phyloP scores from a whole-genome alignment of 2,329 filamentous ascomycete genomes.

The Fusarium falciforme region DNA sequence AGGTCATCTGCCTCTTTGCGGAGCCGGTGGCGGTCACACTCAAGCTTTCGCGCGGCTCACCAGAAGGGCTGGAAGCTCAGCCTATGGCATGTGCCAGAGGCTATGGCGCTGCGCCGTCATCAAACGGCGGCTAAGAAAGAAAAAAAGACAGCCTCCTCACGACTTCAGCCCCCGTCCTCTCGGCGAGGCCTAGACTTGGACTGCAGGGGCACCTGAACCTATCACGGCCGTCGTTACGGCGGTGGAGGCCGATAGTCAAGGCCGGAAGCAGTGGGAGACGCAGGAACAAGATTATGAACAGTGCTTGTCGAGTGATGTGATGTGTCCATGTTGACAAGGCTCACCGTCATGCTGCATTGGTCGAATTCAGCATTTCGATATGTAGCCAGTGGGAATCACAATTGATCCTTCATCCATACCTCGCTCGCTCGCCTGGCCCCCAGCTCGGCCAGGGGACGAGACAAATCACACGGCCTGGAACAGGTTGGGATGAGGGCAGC shows the following conservation, averaged over 20 bases:
- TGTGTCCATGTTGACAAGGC: conserved; percentile 5
- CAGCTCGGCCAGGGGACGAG: background rate
- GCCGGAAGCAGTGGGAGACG: conserved; percentile 2
- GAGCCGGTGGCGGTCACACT: conserved; percentile 5
- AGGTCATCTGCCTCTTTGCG: conserved; percentile 2
- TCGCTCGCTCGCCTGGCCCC: background rate
- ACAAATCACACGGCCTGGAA: conserved; percentile 10
- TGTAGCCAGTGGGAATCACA: conserved; percentile 2
- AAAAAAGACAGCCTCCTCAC: conserved; percentile 8
- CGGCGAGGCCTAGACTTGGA: conserved; percentile 2
- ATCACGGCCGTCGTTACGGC: conserved; percentile 19
- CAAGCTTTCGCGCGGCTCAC: conserved; percentile 16
- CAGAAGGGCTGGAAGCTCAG: conserved; percentile 32
- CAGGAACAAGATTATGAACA: conserved; percentile 12
- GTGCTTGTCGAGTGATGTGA: background rate
- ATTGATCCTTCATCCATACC: conserved; percentile 6
- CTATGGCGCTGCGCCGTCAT: conserved; percentile 15
- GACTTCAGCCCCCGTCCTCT: conserved; percentile 11
- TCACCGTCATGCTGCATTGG: conserved; percentile 1
- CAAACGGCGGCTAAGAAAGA: conserved; percentile 20
- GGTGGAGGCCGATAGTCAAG: background rate
- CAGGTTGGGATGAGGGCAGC: conserved; percentile 23
- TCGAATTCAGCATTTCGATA: conserved; percentile 1
- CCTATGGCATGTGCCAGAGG: conserved; percentile 8
- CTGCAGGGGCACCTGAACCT: conserved; percentile 10